Evolutionary conservation across 2,329 filamentous ascomycete genomes (phyloP).

Genomic region (Phialophora macrospora): DNA sequence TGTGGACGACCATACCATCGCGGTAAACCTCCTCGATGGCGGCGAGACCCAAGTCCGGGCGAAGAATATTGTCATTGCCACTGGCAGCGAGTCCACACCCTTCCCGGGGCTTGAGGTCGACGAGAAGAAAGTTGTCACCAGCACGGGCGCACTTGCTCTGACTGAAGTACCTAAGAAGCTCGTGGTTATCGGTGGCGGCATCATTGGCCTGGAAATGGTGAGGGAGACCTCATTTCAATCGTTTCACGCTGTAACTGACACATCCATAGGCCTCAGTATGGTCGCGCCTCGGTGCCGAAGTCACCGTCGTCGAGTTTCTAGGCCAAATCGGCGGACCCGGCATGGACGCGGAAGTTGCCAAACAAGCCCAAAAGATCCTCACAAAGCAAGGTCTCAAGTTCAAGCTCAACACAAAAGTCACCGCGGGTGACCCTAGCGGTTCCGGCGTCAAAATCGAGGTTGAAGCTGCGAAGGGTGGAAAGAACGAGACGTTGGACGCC

Average conservation of each 20-base stretch:
- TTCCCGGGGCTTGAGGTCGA: slow-evolving; percentile 96
- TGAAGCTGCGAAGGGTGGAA: slow-evolving; percentile 94
- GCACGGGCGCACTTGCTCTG: slow-evolving; percentile 89
- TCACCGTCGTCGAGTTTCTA: slow-evolving; percentile 96
- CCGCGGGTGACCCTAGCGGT: slow-evolving; percentile 78
- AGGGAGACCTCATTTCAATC: not conserved
- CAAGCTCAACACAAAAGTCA: slow-evolving; percentile 96
- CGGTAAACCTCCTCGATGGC: slow-evolving; percentile 86
- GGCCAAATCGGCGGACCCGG: slow-evolving; percentile 95
- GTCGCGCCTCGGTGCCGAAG: slow-evolving; percentile 90
- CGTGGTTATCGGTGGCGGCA: slow-evolving; percentile 96
- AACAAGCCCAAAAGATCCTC: slow-evolving; percentile 88
- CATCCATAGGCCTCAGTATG: slow-evolving; percentile 75
- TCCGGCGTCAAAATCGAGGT: slow-evolving; percentile 80
- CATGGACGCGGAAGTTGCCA: slow-evolving; percentile 94
- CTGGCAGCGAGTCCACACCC: slow-evolving; percentile 90
- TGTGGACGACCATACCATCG: slow-evolving; percentile 85
- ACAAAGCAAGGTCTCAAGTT: slow-evolving; percentile 98
- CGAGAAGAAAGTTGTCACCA: slow-evolving; percentile 96
- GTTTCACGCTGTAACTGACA: slow-evolving; percentile 12
- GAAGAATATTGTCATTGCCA: slow-evolving; percentile 99
- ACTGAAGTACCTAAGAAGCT: slow-evolving; percentile 93
- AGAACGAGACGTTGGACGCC: slow-evolving; percentile 86
- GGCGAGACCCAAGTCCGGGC: slow-evolving; percentile 84
- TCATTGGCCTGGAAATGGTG: slow-evolving; percentile 98